Evolutionary conservation across 257 asterid species (phyloP).

Genomic region (Primulina huaijiensis): DNA sequence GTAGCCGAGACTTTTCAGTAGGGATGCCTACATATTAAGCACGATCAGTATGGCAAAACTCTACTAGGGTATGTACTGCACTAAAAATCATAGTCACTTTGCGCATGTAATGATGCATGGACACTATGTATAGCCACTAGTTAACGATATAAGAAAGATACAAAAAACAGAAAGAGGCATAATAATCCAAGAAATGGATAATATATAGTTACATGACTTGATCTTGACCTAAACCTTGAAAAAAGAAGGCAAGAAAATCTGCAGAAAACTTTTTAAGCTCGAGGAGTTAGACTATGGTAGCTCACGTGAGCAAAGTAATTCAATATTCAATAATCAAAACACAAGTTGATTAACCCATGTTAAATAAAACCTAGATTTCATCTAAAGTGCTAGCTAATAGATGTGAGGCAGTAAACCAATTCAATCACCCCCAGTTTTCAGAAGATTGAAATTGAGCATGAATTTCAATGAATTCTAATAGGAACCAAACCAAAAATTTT

Average conservation of each 20-base stretch:
- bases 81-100: too few relatives aligned
- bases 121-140: too few relatives aligned
- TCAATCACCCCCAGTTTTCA: background rate
- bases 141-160: background rate
- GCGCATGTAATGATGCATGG: background rate
- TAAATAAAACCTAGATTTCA: background rate
- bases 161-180: background rate
- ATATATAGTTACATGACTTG: too few relatives aligned
- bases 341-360: background rate
- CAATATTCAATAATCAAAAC: too few relatives aligned
- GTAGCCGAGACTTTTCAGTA: conserved; percentile 26
- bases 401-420: background rate
- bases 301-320: background rate
- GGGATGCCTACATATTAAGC: background rate
- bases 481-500: background rate
- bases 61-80: background rate
- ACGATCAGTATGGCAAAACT: background rate
- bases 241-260: background rate
- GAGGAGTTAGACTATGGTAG: background rate
- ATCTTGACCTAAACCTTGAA: background rate
- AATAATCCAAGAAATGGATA: too few relatives aligned
- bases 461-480: background rate
- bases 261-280: background rate
- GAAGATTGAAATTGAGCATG: background rate
- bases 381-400: too few relatives aligned